Evolutionary conservation across 495 filamentous ascomycete species (phyloP).

Genomic region (Hapsidospora chrysogenum): DNA sequence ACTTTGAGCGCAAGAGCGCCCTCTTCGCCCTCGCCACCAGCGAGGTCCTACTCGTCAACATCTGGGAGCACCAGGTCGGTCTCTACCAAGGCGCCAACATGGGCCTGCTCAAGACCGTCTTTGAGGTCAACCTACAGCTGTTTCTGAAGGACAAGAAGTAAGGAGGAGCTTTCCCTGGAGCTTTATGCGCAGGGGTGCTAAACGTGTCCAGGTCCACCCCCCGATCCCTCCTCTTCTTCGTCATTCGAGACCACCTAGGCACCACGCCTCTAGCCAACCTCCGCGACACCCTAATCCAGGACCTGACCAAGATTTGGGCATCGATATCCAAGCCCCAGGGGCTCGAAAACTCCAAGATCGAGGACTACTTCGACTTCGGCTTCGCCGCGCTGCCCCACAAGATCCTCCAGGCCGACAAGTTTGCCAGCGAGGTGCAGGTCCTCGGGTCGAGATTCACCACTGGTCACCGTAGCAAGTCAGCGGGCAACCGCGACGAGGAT

Average conservation of each 20-base stretch:
- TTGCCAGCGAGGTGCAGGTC: slow-evolving; percentile 61
- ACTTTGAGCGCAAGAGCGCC: slow-evolving; percentile 96
- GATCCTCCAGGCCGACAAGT: slow-evolving; percentile 87
- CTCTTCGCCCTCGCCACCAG: slow-evolving; percentile 94
- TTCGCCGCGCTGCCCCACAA: slow-evolving; percentile 95
- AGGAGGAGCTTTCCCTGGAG: too few species aligned
- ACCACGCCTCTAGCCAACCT: slow-evolving; percentile 78
- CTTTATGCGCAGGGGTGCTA: slow-evolving; percentile 1
- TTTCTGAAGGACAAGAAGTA: slow-evolving; percentile 91
- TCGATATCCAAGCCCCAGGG: slow-evolving; percentile 80
- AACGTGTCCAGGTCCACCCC: slow-evolving; percentile 52
- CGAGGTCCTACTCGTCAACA: slow-evolving; percentile 95
- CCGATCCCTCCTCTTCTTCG: slow-evolving; percentile 90
- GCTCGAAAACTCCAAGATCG: slow-evolving; percentile 73
- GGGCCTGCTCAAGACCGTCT: slow-evolving; percentile 94
- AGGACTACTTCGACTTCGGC: slow-evolving; percentile 96
- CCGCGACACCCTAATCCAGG: slow-evolving; percentile 75
- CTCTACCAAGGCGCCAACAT: slow-evolving; percentile 98
- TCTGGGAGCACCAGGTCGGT: slow-evolving; percentile 98
- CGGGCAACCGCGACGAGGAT: slow-evolving; percentile 41
- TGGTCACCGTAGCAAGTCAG: slow-evolving; percentile 49
- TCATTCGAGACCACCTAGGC: slow-evolving; percentile 91
- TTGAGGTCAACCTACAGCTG: slow-evolving; percentile 93
- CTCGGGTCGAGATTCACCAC: slow-evolving; percentile 68
- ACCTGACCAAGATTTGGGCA: slow-evolving; percentile 80